Evolutionary conservation across 2,329 filamentous ascomycete species (phyloP).

Genomic region (Neofusicoccum ribis): DNA sequence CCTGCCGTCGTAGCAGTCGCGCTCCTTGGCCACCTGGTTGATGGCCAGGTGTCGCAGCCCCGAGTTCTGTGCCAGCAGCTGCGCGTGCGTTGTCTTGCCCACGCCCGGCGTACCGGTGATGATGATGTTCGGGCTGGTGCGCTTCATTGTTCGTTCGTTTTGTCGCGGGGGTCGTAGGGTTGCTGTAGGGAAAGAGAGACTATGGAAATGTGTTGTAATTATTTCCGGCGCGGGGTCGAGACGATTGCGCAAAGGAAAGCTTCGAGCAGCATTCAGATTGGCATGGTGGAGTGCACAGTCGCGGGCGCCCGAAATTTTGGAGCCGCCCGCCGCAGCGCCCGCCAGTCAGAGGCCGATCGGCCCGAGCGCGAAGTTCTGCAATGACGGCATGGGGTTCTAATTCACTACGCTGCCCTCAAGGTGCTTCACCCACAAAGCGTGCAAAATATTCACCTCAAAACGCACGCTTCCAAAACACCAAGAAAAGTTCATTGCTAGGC

Average conservation of each 20-base stretch:
- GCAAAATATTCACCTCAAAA: not conserved
- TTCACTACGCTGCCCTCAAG: not conserved
- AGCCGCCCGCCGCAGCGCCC: not conserved
- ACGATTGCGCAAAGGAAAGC: not conserved
- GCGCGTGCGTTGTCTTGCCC: conserved; percentile 91
- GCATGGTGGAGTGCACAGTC: not conserved
- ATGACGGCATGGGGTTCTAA: not conserved
- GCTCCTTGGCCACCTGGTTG: conserved; percentile 89
- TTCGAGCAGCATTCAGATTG: not conserved
- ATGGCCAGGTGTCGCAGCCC: conserved; percentile 81
- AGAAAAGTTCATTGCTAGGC: conserved; percentile 4
- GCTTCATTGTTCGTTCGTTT: not conserved
- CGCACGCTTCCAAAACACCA: not conserved
- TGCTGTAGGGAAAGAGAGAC: too few species aligned
- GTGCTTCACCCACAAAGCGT: not conserved
- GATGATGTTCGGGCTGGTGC: conserved; percentile 76
- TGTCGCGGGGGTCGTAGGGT: not conserved
- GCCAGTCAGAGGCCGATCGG: not conserved
- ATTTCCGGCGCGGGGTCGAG: too few species aligned
- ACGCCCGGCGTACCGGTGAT: conserved; percentile 94
- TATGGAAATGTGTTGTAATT: not conserved
- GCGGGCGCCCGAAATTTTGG: conserved; percentile 1
- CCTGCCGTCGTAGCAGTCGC: conserved; percentile 81
- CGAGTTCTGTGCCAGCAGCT: conserved; percentile 70
- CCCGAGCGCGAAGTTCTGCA: not conserved